Evolutionary conservation across 2,329 filamentous ascomycete genomes (phyloP).

Genomic region (Echinosphaeria canescens): DNA sequence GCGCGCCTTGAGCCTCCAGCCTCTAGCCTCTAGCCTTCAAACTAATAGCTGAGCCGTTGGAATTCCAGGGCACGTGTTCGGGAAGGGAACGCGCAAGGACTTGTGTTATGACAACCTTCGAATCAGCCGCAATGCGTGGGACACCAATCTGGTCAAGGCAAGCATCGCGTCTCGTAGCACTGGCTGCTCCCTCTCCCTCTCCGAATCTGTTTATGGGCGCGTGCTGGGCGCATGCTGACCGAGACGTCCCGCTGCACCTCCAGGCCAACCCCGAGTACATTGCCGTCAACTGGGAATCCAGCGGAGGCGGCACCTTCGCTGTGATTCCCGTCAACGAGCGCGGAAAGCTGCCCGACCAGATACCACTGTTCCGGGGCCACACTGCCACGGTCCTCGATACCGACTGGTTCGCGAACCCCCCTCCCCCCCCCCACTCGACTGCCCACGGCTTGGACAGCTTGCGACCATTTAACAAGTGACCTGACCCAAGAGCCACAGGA

Average conservation of each 20-base stretch:
- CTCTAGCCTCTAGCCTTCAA: too few species aligned
- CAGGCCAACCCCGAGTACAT: conserved; percentile 92
- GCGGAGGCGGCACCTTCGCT: conserved; percentile 89
- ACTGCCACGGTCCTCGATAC: conserved; percentile 92
- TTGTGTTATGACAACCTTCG: conserved; percentile 97
- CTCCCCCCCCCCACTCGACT: conserved; percentile 1
- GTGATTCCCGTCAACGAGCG: conserved; percentile 81
- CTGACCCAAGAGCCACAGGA: conserved; percentile 30
- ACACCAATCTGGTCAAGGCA: conserved; percentile 92
- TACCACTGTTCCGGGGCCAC: conserved; percentile 90
- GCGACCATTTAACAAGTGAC: too few species aligned
- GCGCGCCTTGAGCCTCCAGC: too few species aligned
- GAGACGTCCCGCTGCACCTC: conserved; percentile 3
- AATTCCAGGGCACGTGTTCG: conserved; percentile 84
- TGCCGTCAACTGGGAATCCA: conserved; percentile 95
- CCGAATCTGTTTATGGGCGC: too few species aligned
- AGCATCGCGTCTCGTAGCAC: background rate
- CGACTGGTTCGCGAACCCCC: conserved; percentile 50
- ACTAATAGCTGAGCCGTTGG: too few species aligned
- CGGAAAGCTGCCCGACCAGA: conserved; percentile 77
- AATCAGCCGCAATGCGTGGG: conserved; percentile 97
- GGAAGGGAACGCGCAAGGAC: conserved; percentile 87
- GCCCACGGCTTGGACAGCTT: too few species aligned
- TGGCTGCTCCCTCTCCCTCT: too few species aligned
- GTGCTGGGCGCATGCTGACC: conserved; percentile 3